A percentile compares a stretch with the other conserved stretches of the same genome.
These are phyloP conservation scores for Fusarium staphyleae DNA, from an alignment of 2,329 filamentous ascomycete genomes.

Conservation along the genomic window DNA sequence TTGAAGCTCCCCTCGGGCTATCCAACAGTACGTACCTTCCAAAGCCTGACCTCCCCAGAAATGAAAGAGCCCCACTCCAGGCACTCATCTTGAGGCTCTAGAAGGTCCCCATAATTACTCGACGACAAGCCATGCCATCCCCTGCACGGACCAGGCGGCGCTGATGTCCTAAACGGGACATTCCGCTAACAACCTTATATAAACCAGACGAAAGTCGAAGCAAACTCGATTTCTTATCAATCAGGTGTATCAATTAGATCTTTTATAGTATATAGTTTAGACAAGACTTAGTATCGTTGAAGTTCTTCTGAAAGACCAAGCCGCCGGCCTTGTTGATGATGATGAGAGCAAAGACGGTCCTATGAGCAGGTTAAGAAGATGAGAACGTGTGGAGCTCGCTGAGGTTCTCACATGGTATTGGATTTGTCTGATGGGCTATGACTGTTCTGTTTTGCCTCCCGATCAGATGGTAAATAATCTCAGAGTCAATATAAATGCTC, in stretches of 20 bases:
- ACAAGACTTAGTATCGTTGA: too few relatives aligned
- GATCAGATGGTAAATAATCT: too few relatives aligned
- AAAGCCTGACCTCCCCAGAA: neutral
- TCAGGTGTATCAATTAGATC: too few relatives aligned
- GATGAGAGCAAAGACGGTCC: slow-evolving; percentile 94
- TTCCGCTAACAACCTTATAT: slow-evolving; percentile 7
- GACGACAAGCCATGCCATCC: neutral
- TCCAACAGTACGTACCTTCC: slow-evolving; percentile 12
- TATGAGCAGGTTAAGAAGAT: slow-evolving; percentile 49
- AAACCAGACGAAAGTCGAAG: neutral
- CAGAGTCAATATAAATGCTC: too few relatives aligned
- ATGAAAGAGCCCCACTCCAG: neutral
- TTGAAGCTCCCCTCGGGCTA: slow-evolving; percentile 10
- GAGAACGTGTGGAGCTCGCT: neutral
- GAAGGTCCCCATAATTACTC: neutral
- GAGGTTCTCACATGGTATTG: slow-evolving; percentile 30
- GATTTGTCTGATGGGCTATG: slow-evolving; percentile 7
- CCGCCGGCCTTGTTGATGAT: slow-evolving; percentile 99
- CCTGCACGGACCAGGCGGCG: neutral
- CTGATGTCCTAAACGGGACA: neutral
- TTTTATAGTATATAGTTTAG: too few relatives aligned
- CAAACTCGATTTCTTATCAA: neutral
- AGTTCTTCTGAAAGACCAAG: slow-evolving; percentile 84
- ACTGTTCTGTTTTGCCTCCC: slow-evolving; percentile 20
- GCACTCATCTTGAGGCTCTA: too few relatives aligned